phyloP scores from a whole-genome alignment of 257 asterid genomes.

The Solanum lycopersicoides region DNA sequence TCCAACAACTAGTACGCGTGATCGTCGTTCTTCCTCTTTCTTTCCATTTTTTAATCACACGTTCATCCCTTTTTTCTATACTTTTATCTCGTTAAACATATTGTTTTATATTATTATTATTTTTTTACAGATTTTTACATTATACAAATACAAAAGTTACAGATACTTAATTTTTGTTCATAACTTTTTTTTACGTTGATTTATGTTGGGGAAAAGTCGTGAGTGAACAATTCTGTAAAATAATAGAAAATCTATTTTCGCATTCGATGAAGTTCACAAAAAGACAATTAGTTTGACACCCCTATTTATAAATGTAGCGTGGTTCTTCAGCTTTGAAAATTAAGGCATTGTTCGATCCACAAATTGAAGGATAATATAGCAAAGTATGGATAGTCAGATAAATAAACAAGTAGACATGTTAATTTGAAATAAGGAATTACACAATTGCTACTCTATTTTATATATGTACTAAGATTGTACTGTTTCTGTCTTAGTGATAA shows the following conservation, averaged over 20 bases:
- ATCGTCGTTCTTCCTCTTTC: too few relatives aligned
- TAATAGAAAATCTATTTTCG: background rate
- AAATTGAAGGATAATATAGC: background rate
- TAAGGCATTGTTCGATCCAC: background rate
- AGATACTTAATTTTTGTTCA: too few relatives aligned
- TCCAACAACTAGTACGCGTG: too few relatives aligned
- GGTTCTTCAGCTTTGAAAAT: background rate
- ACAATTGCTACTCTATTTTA: background rate
- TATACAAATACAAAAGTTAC: too few relatives aligned
- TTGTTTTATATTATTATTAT: too few relatives aligned
- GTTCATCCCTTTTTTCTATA: too few relatives aligned
- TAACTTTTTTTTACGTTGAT: too few relatives aligned
- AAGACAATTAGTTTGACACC: background rate
- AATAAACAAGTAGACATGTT: background rate
- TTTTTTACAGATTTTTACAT: too few relatives aligned
- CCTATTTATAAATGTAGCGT: background rate
- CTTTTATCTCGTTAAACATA: too few relatives aligned
- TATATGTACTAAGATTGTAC: background rate
- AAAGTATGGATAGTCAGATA: conserved; percentile 9
- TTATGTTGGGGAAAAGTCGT: background rate
- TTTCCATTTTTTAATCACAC: too few relatives aligned
- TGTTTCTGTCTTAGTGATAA: background rate
- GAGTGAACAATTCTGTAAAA: background rate
- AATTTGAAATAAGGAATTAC: background rate
- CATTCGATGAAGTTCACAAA: background rate